These are phyloP conservation scores for Lipomyces sp. DNA, from an alignment of 805 yeast species.

Conservation along the genomic window DNA sequence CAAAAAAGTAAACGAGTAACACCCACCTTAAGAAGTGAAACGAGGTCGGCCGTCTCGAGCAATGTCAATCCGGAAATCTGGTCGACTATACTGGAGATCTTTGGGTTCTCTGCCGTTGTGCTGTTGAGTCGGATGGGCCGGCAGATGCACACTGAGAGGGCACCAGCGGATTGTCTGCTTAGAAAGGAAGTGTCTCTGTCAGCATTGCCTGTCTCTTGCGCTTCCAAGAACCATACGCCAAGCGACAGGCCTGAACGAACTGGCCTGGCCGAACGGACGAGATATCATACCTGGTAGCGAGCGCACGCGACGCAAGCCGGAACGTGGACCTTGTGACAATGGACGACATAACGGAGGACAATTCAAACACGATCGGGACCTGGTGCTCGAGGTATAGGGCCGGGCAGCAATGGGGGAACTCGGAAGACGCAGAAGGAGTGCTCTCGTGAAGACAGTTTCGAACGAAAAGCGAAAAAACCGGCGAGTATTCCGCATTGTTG, in stretches of 20 bases:
- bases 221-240: no score
- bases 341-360: neutral
- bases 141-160: constrained; percentile 1
- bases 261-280: neutral
- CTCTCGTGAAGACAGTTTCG: neutral
- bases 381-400: neutral
- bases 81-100: constrained; percentile 81
- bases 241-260: neutral
- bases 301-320: constrained; percentile 14
- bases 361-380: neutral
- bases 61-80: constrained; percentile 87
- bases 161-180: constrained; percentile 1
- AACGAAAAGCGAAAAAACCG: neutral
- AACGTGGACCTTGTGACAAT: constrained; percentile 7
- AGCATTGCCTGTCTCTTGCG: no score
- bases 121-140: constrained; percentile 40
- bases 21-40: constrained; percentile 48
- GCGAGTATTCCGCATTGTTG: neutral
- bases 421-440: no score
- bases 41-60: constrained; percentile 85
- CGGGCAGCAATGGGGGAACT: neutral
- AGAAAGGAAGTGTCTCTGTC: neutral
- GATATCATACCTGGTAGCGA: constrained; percentile 8
- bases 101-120: constrained; percentile 59
- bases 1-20: constrained; percentile 37